phyloP scores from a whole-genome alignment of 139 green algal genomes.

The Volvox africanus region DNA sequence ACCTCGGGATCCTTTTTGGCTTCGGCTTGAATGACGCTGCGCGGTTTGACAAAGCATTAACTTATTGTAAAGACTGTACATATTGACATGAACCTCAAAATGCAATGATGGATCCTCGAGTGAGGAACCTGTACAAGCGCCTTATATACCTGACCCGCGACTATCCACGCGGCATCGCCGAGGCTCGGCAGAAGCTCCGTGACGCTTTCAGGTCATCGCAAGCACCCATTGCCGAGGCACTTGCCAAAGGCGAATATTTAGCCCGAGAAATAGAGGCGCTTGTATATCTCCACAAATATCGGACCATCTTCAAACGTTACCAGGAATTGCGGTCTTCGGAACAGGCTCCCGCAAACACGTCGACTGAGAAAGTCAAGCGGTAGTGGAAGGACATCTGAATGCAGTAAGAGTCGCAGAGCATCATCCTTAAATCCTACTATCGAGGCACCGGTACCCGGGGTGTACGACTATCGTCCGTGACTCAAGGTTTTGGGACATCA shows the following conservation, averaged over 20 bases:
- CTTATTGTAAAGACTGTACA: too few relatives aligned
- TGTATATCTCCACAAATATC: slow-evolving; percentile 33
- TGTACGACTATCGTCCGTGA: too few relatives aligned
- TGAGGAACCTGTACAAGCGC: slow-evolving; percentile 19
- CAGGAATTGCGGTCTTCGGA: background rate
- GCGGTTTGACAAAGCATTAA: too few relatives aligned
- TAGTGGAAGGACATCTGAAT: too few relatives aligned
- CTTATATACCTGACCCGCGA: background rate
- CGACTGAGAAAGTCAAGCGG: background rate
- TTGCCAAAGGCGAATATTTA: slow-evolving; percentile 31
- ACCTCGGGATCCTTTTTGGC: too few relatives aligned
- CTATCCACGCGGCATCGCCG: background rate
- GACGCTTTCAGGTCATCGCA: background rate
- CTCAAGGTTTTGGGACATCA: too few relatives aligned
- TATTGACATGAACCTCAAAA: too few relatives aligned
- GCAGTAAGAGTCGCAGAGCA: too few relatives aligned
- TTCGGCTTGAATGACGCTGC: too few relatives aligned
- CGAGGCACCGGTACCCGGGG: too few relatives aligned
- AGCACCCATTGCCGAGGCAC: background rate
- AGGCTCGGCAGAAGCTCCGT: slow-evolving; percentile 3
- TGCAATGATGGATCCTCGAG: slow-evolving; percentile 1
- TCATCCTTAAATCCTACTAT: too few relatives aligned
- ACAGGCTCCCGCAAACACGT: background rate
- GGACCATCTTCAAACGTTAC: slow-evolving; percentile 16
- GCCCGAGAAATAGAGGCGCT: slow-evolving; percentile 25